Base-by-base conservation (phyloP, 768 basidiomycete species). In the Gyrodon lividus region DNA sequence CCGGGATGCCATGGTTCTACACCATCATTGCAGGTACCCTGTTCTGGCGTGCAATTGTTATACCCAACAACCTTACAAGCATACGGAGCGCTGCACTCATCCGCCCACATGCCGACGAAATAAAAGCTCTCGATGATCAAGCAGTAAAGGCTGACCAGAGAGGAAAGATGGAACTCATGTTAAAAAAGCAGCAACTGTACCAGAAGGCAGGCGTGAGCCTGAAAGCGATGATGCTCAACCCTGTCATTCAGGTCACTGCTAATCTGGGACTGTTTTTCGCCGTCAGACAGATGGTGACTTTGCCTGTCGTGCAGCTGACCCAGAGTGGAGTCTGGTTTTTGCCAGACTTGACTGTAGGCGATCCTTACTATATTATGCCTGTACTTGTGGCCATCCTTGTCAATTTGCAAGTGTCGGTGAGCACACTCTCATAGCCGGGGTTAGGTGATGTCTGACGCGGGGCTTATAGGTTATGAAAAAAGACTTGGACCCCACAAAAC, bases 211-310 rank as follows among this genome's bases (percentile, higher is more conserved):
- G 86, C 22, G 83, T 91, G 42, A 81, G 77, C 58, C 77, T 88
- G 50, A 55, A 72, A 13, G 74, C 76, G 35, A 72, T 83, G 55
- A 55, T 87, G n/a, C 45, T 82, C 14, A 72, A 76, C 48, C 80
- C 82, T 7, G 51, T 93, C 48, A 59, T 86, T 1, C 93, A 96
- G 68, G 64, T 92, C 19, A 83, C 90, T 1, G 74, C 92, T 38
- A 85, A 87, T 41, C 70, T 97, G 28, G 84, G 86, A 13, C 71
- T 91, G 72, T 98, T 98, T 78, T 86, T 92, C 58, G 91, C 81
- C 16, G 66, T 96, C 49, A 83, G 82, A 69, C 73, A 72, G 42
- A 78, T 98, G 74, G 84, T 86, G 59, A 73, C 76, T 43, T 66
- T 85, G 40, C 90, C 91, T 0, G 68, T 97, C 17, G 76, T 77